Evolutionary conservation across 2,329 filamentous ascomycete genomes (phyloP).

Genomic region (Neofusicoccum ribis): DNA sequence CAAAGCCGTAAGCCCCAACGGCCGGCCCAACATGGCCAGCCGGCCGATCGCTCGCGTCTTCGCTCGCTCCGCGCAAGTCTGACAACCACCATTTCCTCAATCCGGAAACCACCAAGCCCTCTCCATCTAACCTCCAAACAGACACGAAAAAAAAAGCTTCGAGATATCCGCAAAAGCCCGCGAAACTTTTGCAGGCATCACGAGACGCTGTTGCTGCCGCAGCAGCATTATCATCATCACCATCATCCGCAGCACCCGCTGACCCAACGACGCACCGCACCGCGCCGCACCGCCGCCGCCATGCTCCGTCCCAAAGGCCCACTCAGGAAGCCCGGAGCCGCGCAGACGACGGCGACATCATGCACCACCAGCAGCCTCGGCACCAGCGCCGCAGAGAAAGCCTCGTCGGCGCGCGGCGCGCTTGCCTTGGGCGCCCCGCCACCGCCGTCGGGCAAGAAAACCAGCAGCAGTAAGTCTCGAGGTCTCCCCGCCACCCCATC

Average conservation of each 20-base stretch:
- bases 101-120: not conserved
- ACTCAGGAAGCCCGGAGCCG: not conserved
- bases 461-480: not conserved
- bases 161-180: not conserved
- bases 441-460: not conserved
- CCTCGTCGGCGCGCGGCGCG: slow-evolving; percentile 6
- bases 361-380: too few species aligned
- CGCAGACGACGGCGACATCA: not conserved
- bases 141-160: not conserved
- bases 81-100: slow-evolving; percentile 8
- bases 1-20: not conserved
- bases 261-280: not conserved
- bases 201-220: not conserved
- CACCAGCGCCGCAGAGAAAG: not conserved
- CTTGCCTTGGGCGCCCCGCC: not conserved
- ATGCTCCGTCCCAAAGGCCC: not conserved
- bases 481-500: too few species aligned
- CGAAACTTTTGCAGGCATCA: not conserved
- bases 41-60: not conserved
- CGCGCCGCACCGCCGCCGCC: not conserved
- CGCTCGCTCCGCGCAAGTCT: not conserved
- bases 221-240: too few species aligned
- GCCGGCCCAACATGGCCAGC: not conserved
- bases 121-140: not conserved
- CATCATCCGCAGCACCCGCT: not conserved